Conservation (phyloP, 2,329 filamentous ascomycete genomes). For the Pseudophaeomoniella oleicola region DNA sequence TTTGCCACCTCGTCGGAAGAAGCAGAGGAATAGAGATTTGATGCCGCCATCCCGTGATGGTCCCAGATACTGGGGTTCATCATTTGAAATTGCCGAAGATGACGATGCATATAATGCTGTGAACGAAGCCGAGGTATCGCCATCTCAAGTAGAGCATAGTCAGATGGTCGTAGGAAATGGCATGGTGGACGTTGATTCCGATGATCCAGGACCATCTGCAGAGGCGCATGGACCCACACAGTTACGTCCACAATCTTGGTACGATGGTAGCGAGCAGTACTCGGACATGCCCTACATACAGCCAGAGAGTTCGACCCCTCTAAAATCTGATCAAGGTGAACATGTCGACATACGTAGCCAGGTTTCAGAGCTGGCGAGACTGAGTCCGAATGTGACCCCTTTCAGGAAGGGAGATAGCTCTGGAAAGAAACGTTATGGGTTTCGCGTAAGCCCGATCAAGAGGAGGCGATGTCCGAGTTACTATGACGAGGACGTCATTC, state of each 20-base stretch:
- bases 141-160: neutral
- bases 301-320: no score
- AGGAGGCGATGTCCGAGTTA: neutral
- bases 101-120: neutral
- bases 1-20: no score
- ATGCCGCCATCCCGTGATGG: no score
- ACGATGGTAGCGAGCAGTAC: neutral
- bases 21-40: no score
- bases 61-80: no score
- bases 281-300: no score
- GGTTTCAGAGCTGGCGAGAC: neutral
- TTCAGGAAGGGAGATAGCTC: neutral
- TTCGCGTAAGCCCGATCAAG: neutral
- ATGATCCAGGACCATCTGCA: neutral
- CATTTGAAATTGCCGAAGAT: neutral
- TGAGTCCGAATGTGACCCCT: neutral
- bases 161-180: neutral
- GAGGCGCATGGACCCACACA: neutral
- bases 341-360: no score
- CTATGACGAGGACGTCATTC: neutral
- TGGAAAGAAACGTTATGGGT: neutral
- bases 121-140: neutral
- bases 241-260: neutral
- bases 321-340: no score
- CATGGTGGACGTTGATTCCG: conserved; percentile 3